Evolutionary conservation across 345 rosid species (phyloP), one percentile per base, ranked within the genome.

Genomic region (Linum trigynum): DNA sequence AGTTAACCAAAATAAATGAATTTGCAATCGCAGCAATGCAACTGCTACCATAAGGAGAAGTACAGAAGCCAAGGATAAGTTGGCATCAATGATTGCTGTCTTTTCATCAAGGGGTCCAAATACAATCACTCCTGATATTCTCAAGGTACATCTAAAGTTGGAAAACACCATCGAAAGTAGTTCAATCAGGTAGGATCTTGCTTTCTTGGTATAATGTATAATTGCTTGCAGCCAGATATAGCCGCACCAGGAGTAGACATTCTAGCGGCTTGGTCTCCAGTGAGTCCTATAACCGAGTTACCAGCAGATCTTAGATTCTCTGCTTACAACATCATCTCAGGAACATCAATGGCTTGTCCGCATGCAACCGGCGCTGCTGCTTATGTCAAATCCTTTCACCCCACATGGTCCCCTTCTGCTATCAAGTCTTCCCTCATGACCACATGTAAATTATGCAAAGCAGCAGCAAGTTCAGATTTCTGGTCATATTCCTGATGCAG

Each of bases 71-170:
- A 48, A 1, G 1, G 53, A 48, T 48, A 48, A 6, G 7, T 48
- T 48, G 14, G 1, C 53, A 6, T 14, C 53, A 7, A 6, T 6
- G 9, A 1, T 48, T 6, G 53, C 53, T 14, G 1, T 14, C 9
- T 48, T 48, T 48, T 48, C 53, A 48, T 48, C 53, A 48, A 48
- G 53, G 53, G 53, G 53, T 48, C 53, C 53, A 48, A 14, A 14
- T 48, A 6, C 14, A 48, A 48, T 48, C 53, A 48, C 53, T 6
- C 14, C 14, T 7, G 1, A 48, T 14, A 68, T 79, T 56, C 69
- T 77, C 10, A 72, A 76, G 78, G 80, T 77, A 64, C 9, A 11
- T 56, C 32, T 23, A 23, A 23, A 23, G 32, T 6, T 6, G 9
- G 7, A 48, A 23, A 23, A 23, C 32, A 23, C 32, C 32, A 23